Percentiles rank a stretch among this genome's conserved stretches.
phyloP scores from a whole-genome alignment of 2,329 filamentous ascomycete genomes.

The Metarhizium rileyi region DNA sequence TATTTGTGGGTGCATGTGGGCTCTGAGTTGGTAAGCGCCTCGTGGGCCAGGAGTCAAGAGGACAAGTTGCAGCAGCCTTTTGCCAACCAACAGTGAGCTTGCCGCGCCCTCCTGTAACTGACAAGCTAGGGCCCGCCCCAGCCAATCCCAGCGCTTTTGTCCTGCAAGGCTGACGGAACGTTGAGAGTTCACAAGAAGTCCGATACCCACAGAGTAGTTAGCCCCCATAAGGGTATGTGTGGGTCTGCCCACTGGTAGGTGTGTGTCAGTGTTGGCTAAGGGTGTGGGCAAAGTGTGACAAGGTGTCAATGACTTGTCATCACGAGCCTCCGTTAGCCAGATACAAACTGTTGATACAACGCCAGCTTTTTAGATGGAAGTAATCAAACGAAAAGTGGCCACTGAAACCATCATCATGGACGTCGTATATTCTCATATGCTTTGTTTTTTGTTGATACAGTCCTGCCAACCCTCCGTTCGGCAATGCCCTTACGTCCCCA shows the following conservation, averaged over 20 bases:
- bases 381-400: background rate
- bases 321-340: too few relatives aligned
- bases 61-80: conserved; percentile 22
- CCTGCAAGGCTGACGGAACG: conserved; percentile 8
- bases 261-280: too few relatives aligned
- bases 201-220: background rate
- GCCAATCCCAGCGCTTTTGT: background rate
- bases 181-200: conserved; percentile 6
- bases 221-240: conserved; percentile 7
- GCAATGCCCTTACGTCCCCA: background rate
- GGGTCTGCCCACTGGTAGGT: background rate
- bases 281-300: too few relatives aligned
- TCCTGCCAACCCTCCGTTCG: background rate
- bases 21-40: too few relatives aligned
- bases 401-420: background rate
- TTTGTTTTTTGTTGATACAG: conserved; percentile 6
- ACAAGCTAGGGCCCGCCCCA: background rate
- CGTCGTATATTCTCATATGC: conserved; percentile 3
- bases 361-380: background rate
- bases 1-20: conserved; percentile 3
- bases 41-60: conserved; percentile 17
- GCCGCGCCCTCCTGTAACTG: background rate
- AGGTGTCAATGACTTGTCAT: too few relatives aligned
- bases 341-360: too few relatives aligned
- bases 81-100: background rate